Conservation (phyloP, 2,329 filamentous ascomycete genomes). For the Penicillium digitatum region DNA sequence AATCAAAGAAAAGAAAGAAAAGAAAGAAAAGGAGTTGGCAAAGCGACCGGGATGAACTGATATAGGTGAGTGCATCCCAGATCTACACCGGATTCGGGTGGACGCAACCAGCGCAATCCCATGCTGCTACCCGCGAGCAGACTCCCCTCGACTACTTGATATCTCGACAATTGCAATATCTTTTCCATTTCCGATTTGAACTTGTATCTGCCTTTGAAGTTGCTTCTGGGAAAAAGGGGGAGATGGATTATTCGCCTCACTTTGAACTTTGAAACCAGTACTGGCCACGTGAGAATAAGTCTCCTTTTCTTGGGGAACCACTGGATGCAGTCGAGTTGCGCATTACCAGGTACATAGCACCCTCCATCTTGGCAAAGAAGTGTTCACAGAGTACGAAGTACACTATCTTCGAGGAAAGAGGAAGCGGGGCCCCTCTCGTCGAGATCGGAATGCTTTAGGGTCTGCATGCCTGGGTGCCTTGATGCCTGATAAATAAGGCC, state of each 20-base stretch:
- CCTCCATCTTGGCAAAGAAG: background rate
- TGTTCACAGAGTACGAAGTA: background rate
- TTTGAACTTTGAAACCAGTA: conserved; percentile 20
- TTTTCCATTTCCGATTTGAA: conserved; percentile 4
- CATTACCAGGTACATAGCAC: conserved; percentile 6
- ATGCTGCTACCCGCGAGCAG: conserved; percentile 26
- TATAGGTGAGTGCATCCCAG: conserved; percentile 19
- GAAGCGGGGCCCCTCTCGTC: conserved; percentile 3
- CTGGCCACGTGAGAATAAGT: conserved; percentile 21
- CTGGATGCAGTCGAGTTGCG: conserved; percentile 14
- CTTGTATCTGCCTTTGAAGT: background rate
- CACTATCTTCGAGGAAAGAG: background rate
- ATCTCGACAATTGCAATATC: conserved; percentile 2
- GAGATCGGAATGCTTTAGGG: conserved; percentile 7
- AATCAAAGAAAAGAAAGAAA: conserved; percentile 16
- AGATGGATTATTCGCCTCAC: conserved; percentile 21
- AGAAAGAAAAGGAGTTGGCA: conserved; percentile 19
- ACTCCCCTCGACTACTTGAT: conserved; percentile 10
- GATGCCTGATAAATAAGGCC: background rate
- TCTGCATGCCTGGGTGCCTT: background rate
- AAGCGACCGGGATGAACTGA: conserved; percentile 25
- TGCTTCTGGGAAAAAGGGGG: background rate
- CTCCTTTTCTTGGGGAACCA: conserved; percentile 18
- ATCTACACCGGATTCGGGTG: conserved; percentile 21
- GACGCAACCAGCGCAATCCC: conserved; percentile 26